A percentile compares a stretch with the other conserved stretches of the same genome.
phyloP scores from a whole-genome alignment of 495 filamentous ascomycete species.

The Neurospora terricola region DNA sequence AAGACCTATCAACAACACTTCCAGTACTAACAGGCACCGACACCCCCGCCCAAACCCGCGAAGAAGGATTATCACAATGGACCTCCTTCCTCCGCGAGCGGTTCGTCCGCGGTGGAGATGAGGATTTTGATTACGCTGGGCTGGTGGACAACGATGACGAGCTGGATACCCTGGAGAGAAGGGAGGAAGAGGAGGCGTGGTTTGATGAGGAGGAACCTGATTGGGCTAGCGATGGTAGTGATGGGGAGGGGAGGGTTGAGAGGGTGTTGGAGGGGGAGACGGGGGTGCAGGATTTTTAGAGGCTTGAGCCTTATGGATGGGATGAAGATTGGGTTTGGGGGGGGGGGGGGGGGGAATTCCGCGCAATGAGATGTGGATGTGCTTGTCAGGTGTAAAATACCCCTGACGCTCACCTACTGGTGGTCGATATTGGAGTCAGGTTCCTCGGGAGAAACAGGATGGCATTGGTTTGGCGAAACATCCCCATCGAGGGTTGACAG shows the following conservation, averaged over 20 bases:
- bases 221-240: constrained; percentile 40
- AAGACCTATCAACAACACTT: neutral
- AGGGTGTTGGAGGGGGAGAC: constrained; percentile 53
- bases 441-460: neutral
- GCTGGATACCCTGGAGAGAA: constrained; percentile 54
- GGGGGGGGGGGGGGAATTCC: too few relatives aligned
- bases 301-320: neutral
- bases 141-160: constrained; percentile 60
- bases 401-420: neutral
- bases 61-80: constrained; percentile 57
- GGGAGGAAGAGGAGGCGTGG: constrained; percentile 53
- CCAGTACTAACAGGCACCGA: constrained; percentile 11
- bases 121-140: constrained; percentile 61
- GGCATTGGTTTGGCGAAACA: neutral
- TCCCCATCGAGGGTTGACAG: neutral
- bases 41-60: constrained; percentile 49
- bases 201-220: constrained; percentile 67
- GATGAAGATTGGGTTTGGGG: neutral
- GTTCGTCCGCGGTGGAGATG: constrained; percentile 61
- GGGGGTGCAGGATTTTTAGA: constrained; percentile 70
- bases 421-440: neutral
- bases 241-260: constrained; percentile 25
- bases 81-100: constrained; percentile 54
- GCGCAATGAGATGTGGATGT: too few relatives aligned
- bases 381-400: too few relatives aligned